Percentiles rank a stretch among this genome's conserved stretches.
Conservation (phyloP, 2,329 filamentous ascomycete species). For the Aspergillus felis region DNA sequence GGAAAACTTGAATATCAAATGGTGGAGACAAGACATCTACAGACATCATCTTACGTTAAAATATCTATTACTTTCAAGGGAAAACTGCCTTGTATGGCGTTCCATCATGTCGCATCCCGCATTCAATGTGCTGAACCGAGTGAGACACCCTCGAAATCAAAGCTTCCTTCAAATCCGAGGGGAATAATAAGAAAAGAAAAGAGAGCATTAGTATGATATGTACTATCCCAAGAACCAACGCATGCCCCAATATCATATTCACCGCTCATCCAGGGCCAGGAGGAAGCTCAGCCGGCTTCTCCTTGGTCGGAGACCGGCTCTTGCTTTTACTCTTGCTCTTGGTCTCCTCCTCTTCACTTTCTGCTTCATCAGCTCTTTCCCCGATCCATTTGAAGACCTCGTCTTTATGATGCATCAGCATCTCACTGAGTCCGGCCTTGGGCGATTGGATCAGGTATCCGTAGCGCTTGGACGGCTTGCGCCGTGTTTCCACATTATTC, state of each 20-base stretch:
- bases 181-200: not conserved
- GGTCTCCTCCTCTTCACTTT: conserved; percentile 24
- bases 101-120: conserved; percentile 6
- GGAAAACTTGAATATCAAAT: no score
- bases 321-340: conserved; percentile 7
- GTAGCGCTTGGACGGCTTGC: conserved; percentile 55
- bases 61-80: not conserved
- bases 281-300: conserved; percentile 4
- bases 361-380: conserved; percentile 28
- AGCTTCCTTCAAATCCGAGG: not conserved
- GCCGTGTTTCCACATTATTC: conserved; percentile 57
- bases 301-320: conserved; percentile 15
- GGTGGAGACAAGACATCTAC: not conserved
- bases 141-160: not conserved
- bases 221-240: not conserved
- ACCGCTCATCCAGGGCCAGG: not conserved
- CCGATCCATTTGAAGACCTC: conserved; percentile 48
- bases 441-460: conserved; percentile 49
- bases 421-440: conserved; percentile 49
- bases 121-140: not conserved
- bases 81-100: not conserved
- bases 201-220: not conserved
- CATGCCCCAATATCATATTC: not conserved
- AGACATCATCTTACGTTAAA: conserved; percentile 2
- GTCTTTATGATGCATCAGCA: conserved; percentile 52